phyloP scores from a whole-genome alignment of 257 asterid species.

The Thymus quinquecostatus region DNA sequence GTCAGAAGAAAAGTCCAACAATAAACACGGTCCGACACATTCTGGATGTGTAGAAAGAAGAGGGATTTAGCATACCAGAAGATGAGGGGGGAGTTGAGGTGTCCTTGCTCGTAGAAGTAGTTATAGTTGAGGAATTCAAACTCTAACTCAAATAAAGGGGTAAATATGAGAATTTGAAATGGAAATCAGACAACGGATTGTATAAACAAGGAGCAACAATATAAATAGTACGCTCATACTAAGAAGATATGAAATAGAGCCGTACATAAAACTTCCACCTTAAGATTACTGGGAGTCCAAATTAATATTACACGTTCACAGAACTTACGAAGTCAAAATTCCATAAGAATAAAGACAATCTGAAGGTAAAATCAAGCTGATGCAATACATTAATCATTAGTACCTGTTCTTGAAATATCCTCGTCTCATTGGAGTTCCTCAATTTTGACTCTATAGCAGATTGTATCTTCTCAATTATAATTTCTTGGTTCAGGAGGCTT shows the following conservation, averaged over 20 bases:
- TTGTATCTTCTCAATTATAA: constrained; percentile 83
- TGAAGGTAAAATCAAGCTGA: constrained; percentile 18
- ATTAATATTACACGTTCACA: constrained; percentile 3
- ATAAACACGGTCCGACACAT: constrained; percentile 27
- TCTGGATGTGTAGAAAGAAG: constrained; percentile 18
- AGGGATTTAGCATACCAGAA: constrained; percentile 46
- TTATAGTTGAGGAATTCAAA: constrained; percentile 52
- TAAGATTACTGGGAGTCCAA: background rate
- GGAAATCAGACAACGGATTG: constrained; percentile 24
- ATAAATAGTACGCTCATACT: background rate
- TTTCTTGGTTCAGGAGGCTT: constrained; percentile 92
- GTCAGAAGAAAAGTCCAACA: constrained; percentile 28
- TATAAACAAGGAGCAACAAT: constrained; percentile 6
- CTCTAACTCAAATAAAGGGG: constrained; percentile 43
- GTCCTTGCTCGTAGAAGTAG: constrained; percentile 47
- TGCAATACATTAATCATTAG: constrained; percentile 13
- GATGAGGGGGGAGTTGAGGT: constrained; percentile 53
- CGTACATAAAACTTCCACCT: background rate
- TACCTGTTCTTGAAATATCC: constrained; percentile 95
- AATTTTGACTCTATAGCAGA: constrained; percentile 71
- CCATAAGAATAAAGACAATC: constrained; percentile 1
- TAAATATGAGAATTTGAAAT: constrained; percentile 25
- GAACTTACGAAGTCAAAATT: constrained; percentile 9
- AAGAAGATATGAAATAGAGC: constrained; percentile 3
- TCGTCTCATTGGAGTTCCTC: constrained; percentile 83